Percentiles rank a stretch among this genome's conserved stretches.
These are phyloP conservation scores for Malus hybrid DNA, from an alignment of 331 rosid genomes.

Conservation along the genomic window DNA sequence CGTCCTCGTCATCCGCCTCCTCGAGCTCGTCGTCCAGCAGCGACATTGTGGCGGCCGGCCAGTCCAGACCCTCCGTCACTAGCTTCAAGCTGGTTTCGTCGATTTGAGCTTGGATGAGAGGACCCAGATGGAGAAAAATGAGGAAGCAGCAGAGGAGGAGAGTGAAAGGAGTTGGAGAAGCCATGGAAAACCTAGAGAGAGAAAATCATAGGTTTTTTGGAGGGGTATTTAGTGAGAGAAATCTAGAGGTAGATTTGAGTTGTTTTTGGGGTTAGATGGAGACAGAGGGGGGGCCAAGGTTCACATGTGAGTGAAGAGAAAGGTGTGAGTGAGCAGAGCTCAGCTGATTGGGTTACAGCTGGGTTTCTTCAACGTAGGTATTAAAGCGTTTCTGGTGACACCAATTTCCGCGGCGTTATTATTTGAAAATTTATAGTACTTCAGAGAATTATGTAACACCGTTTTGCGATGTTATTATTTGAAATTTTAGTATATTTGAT, in stretches of 20 bases:
- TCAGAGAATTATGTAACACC: too few species aligned
- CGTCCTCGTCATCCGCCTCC: slow-evolving; percentile 3
- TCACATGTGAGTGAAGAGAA: slow-evolving; percentile 40
- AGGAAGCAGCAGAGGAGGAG: slow-evolving; percentile 16
- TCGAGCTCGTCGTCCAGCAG: slow-evolving; percentile 29
- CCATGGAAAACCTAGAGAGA: slow-evolving; percentile 12
- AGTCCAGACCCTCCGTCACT: slow-evolving; percentile 49
- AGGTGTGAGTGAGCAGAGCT: background rate
- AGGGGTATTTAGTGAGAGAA: background rate
- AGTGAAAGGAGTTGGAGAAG: slow-evolving; percentile 2
- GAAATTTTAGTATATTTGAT: too few species aligned
- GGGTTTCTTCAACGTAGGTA: slow-evolving; percentile 37
- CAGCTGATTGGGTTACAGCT: slow-evolving; percentile 47
- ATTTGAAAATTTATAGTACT: too few species aligned
- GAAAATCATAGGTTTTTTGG: background rate
- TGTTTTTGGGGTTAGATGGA: background rate
- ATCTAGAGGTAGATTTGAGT: background rate
- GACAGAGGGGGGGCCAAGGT: slow-evolving; percentile 15
- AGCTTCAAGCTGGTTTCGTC: slow-evolving; percentile 51
- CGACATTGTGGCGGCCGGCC: slow-evolving; percentile 45
- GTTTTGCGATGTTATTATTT: too few species aligned
- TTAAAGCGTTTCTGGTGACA: background rate
- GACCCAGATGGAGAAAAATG: background rate
- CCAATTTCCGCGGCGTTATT: too few species aligned
- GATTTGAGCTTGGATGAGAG: slow-evolving; percentile 28